A percentile compares a stretch with the other conserved stretches of the same genome.
Conservation (phyloP, 202 grass and related monocot genomes). For the Setaria italica region DNA sequence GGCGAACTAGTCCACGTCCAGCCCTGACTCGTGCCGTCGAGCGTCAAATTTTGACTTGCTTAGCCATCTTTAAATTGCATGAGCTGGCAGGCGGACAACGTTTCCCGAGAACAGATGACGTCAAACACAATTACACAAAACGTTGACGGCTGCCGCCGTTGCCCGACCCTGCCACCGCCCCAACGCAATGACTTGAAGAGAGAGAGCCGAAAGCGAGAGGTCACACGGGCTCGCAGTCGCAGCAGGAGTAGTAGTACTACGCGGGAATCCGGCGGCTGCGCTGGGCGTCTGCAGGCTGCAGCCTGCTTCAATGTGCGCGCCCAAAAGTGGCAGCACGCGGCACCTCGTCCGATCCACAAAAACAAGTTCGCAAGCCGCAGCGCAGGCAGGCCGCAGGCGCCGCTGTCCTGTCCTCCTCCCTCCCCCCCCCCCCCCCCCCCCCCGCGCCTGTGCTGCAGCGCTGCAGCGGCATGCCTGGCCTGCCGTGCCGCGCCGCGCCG, state of each 20-base stretch:
- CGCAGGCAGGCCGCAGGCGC: neutral
- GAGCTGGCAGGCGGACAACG: neutral
- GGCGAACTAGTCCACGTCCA: too few relatives aligned
- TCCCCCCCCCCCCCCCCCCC: too few relatives aligned
- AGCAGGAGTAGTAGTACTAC: neutral
- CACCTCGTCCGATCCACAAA: slow-evolving; percentile 54
- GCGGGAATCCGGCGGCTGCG: slow-evolving; percentile 42
- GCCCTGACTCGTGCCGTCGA: too few relatives aligned
- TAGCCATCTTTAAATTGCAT: neutral
- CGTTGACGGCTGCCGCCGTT: neutral
- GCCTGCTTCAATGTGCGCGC: slow-evolving; percentile 28
- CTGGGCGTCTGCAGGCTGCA: too few relatives aligned
- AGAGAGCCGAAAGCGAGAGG: too few relatives aligned
- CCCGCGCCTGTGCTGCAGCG: neutral
- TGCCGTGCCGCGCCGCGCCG: neutral
- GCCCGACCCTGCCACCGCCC: neutral
- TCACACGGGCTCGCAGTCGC: too few relatives aligned
- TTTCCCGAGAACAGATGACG: neutral
- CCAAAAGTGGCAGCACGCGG: slow-evolving; percentile 52
- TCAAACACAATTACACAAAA: neutral
- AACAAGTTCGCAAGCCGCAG: neutral
- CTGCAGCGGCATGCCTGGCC: neutral
- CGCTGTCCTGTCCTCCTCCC: neutral
- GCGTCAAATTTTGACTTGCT: neutral
- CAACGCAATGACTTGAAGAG: too few relatives aligned